Evolutionary conservation across 441 rosid genomes (phyloP).

Genomic region (Croton laevigatus): DNA sequence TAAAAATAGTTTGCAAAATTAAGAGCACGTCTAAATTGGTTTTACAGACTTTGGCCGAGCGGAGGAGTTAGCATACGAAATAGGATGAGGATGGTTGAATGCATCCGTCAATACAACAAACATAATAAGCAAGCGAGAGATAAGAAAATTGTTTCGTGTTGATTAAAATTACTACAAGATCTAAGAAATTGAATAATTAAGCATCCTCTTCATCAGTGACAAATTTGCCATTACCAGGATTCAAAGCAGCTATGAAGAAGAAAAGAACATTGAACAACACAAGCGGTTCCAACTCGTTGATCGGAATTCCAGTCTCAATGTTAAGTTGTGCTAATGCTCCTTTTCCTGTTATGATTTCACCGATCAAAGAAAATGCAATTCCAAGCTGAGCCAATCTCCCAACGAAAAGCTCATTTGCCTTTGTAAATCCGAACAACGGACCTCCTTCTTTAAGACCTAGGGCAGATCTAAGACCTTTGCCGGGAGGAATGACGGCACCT

Average conservation of each 20-base stretch:
- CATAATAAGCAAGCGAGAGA: too few species aligned
- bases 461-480: conserved; percentile 60
- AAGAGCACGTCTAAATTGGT: too few species aligned
- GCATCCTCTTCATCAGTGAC: conserved; percentile 69
- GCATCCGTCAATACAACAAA: too few species aligned
- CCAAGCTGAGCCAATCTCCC: conserved; percentile 96
- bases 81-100: too few species aligned
- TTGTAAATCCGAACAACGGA: conserved; percentile 89
- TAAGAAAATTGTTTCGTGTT: too few species aligned
- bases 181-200: background rate
- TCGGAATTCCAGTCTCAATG: conserved; percentile 89
- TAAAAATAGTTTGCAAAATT: too few species aligned
- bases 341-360: conserved; percentile 86
- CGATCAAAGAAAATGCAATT: conserved; percentile 87
- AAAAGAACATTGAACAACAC: conserved; percentile 80
- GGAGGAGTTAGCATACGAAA: too few species aligned
- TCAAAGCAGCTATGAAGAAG: conserved; percentile 86
- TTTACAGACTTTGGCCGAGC: too few species aligned
- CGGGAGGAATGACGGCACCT: conserved; percentile 64
- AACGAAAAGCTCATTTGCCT: conserved; percentile 82
- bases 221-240: conserved; percentile 88
- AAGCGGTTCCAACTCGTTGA: conserved; percentile 79
- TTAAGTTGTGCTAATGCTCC: conserved; percentile 95
- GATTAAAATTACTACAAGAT: too few species aligned
- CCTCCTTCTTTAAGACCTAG: conserved; percentile 85